Evolutionary conservation across 139 green algal species (phyloP), one percentile per base, ranked within the genome.

Genomic region (Coelastrella sp.): DNA sequence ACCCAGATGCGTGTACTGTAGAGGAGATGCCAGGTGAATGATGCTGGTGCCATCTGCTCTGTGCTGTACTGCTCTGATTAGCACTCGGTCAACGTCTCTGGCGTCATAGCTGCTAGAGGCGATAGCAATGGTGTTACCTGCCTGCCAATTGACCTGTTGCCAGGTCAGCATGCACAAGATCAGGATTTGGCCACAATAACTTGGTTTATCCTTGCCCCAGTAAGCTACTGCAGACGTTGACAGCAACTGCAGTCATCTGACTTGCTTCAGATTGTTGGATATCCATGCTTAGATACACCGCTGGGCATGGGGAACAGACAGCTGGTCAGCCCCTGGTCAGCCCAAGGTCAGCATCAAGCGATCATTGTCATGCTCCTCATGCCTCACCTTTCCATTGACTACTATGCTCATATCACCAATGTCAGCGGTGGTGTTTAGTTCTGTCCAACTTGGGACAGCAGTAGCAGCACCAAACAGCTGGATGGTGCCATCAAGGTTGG

Each of bases 81-180:
- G 77, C 37, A 51, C 78, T 19, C 60, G 74, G 35, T 95, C 92
- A 5, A 88, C 87, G 3, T 95, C 86, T 3, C 51, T 13, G 0
- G 88, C 82, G 66, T 85, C 86, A 48, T 88, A 89, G 35, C 59
- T 81, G 81, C 78, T 91, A 30, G 86, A 89, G n/a, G 91, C 91
- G 38, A 95, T 88, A 40, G 87, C 92, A 51, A 95, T 92, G 17
- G 45, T 48, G 74, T 94, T 90, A 19, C 87, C 89, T 1, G 50
- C 35, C 21, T 38, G 35, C 75, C 75, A 82, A 23, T 71, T 71
- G 51, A 82, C 38, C 67, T 76, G 57, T 66, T 1, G 27, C 17
- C 57, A 66, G 57, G 15, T 32, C 17, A 8, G 27, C 17, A 15
- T 32, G 57, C 2, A 66, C 57, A 66, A 30, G 23, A 21, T 21